These are phyloP conservation scores for Trichothecium sympodiale DNA, from an alignment of 2,329 filamentous ascomycete genomes.

Conservation along the genomic window DNA sequence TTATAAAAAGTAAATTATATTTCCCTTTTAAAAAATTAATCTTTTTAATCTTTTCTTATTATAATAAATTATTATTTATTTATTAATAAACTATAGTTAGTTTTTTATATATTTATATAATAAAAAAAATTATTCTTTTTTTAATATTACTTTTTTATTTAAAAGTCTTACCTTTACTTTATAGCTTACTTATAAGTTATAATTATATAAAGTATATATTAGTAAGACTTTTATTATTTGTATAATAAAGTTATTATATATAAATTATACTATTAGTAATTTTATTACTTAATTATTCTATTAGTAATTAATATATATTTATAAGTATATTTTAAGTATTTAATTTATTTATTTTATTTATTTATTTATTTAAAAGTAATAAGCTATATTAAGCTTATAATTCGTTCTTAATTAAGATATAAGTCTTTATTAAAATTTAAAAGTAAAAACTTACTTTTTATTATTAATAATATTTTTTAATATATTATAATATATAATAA, in stretches of 20 bases:
- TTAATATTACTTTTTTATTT: too few relatives aligned
- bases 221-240: too few relatives aligned
- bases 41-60: neutral
- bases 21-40: neutral
- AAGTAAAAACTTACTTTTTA: too few relatives aligned
- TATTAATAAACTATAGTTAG: neutral
- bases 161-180: too few relatives aligned
- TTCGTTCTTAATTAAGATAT: constrained; percentile 1
- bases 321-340: too few relatives aligned
- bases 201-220: too few relatives aligned
- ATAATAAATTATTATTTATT: neutral
- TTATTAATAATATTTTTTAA: constrained; percentile 4
- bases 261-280: too few relatives aligned
- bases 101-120: neutral
- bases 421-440: constrained; percentile 1
- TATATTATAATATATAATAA: constrained; percentile 2
- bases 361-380: constrained; percentile 1
- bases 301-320: too few relatives aligned
- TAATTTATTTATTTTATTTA: neutral
- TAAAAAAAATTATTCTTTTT: neutral
- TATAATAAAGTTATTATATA: too few relatives aligned
- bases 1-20: constrained; percentile 1
- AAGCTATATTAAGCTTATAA: neutral
- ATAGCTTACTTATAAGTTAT: too few relatives aligned
- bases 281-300: too few relatives aligned